Conservation (phyloP, 2,329 filamentous ascomycete genomes). For the Macrophomina phaseolina region DNA sequence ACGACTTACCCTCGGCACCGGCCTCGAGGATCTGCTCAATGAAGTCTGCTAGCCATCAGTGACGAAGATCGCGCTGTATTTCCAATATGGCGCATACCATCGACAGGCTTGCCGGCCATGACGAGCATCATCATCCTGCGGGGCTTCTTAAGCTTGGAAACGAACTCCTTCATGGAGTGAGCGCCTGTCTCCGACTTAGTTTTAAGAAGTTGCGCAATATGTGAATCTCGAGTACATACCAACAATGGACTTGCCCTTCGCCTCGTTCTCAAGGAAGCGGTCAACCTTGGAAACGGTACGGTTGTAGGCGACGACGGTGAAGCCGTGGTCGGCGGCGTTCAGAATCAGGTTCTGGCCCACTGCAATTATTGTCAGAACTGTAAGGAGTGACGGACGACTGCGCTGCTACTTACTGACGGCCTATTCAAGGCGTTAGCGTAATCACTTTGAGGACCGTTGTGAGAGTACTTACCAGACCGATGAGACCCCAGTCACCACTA, state of each 20-base stretch:
- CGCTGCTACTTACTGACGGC: conserved; percentile 27
- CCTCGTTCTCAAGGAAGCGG: conserved; percentile 79
- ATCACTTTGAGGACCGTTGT: neutral
- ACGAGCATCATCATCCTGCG: conserved; percentile 98
- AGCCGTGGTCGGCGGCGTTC: conserved; percentile 67
- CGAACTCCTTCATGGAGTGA: conserved; percentile 91
- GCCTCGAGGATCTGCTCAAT: conserved; percentile 84
- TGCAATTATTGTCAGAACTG: conserved; percentile 13
- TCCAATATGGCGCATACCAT: conserved; percentile 47
- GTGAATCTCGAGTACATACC: neutral
- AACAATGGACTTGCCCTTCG: conserved; percentile 83
- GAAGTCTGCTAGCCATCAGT: conserved; percentile 67
- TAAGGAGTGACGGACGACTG: neutral
- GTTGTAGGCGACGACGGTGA: conserved; percentile 98
- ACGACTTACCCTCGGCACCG: conserved; percentile 38
- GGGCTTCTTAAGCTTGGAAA: conserved; percentile 94
- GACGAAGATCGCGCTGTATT: neutral
- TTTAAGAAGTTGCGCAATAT: neutral
- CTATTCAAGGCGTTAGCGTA: conserved; percentile 7
- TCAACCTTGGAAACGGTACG: conserved; percentile 98
- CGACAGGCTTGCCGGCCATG: conserved; percentile 96
- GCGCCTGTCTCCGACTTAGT: conserved; percentile 63
- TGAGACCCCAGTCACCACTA: conserved; percentile 59
- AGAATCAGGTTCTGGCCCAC: conserved; percentile 63
- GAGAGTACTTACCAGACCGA: conserved; percentile 51